Base-by-base conservation (phyloP, 2,329 filamentous ascomycete species). In the Huntiella bhutanensis region DNA sequence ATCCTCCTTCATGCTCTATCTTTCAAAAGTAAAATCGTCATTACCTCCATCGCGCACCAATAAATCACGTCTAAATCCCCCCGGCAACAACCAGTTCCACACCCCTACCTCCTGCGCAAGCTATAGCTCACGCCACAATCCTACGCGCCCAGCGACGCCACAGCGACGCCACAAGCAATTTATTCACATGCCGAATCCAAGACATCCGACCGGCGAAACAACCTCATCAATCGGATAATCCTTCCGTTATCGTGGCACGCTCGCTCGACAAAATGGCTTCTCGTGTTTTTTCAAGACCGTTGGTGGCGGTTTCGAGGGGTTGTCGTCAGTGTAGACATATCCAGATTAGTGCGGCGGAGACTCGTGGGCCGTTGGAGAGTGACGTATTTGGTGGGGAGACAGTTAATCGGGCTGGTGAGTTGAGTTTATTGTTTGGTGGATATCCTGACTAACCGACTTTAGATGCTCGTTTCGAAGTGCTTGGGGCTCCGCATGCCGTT, bases 401-500 rank as follows among this genome's bases (percentile, higher is more conserved):
- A 62, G 65, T 43, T 8, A 28, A 28, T 28, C 22, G 22, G 22
- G 65, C 72, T 45, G 71, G 71, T 75, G 64, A 38, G 56, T 35
- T 37, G 13, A 35, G 13, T 3, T 34, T 17, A 4, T 28, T 28
- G 6, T 5, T 28, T 28, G 22, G 22, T 28, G 8, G 22, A 28
- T 28, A 32, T 13, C n/a, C 13, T 11, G 32, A 33, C 32, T 42
- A 35, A 45, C 17, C 4, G 35, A 16, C 1, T 15, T 5, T 54
- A 95, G 91, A 96, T 72, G 91, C 91, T 46, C 78, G 79, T 49
- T 98, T 98, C 62, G 85, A 96, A 62, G 85, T 96, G 41, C 68
- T 98, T 53, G 91, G 91, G 51, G 75, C 83, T 17, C 86, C 88
- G 1, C 91, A 91, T 62, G 96, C 91, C 47, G 76, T 98, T 52